Percentiles rank a stretch among this genome's conserved stretches.
phyloP scores from a whole-genome alignment of 306 rosid species.

The Sicyos edulis region DNA sequence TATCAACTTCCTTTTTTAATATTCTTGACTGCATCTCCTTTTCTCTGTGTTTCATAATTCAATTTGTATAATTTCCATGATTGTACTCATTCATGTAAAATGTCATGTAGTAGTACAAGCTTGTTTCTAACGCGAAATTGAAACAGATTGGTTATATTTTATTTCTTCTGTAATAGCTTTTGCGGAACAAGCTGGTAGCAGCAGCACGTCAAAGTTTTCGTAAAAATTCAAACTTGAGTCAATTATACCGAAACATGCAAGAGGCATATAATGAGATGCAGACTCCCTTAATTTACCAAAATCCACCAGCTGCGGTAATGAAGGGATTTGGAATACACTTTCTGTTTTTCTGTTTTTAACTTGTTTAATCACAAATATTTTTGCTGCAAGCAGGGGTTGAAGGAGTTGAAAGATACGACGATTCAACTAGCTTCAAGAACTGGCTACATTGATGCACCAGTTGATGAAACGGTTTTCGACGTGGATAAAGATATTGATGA shows the following conservation, averaged over 20 bases:
- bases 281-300: constrained; percentile 84
- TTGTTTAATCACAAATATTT: constrained; percentile 12
- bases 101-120: background rate
- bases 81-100: background rate
- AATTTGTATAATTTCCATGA: background rate
- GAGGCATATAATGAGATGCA: constrained; percentile 81
- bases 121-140: constrained; percentile 16
- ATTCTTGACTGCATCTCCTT: constrained; percentile 4
- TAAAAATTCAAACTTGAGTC: constrained; percentile 65
- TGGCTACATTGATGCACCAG: constrained; percentile 86
- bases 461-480: constrained; percentile 73
- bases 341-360: background rate
- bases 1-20: background rate
- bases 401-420: constrained; percentile 79
- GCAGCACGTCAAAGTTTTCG: constrained; percentile 66
- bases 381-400: constrained; percentile 52
- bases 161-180: constrained; percentile 47
- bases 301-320: constrained; percentile 71
- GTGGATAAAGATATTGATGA: constrained; percentile 84
- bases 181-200: constrained; percentile 69
- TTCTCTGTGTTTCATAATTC: background rate
- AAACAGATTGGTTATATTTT: constrained; percentile 16
- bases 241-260: constrained; percentile 72
- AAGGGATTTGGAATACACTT: background rate
- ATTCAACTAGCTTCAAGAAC: constrained; percentile 59